Evolutionary conservation across 495 filamentous ascomycete genomes (phyloP).

Genomic region (Penicillium riverlandense): DNA sequence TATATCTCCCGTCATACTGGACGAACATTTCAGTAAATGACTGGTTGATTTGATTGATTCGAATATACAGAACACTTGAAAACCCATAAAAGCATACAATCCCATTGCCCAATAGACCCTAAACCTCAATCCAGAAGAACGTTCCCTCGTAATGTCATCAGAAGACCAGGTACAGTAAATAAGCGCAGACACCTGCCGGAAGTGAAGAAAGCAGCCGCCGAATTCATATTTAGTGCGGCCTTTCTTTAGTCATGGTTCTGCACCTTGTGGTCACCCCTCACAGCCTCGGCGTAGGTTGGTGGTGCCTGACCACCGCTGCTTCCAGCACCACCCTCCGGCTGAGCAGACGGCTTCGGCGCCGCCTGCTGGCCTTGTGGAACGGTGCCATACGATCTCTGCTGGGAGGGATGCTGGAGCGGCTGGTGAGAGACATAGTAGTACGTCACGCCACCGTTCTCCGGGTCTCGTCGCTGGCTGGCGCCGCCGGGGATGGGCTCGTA

Average conservation of each 20-base stretch:
- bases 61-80: neutral
- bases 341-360: slow-evolving; percentile 9
- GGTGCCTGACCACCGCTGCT: slow-evolving; percentile 41
- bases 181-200: too few species aligned
- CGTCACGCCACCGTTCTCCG: slow-evolving; percentile 48
- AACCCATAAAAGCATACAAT: too few species aligned
- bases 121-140: too few species aligned
- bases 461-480: slow-evolving; percentile 37
- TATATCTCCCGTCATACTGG: too few species aligned
- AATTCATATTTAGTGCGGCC: neutral
- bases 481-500: slow-evolving; percentile 54
- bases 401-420: slow-evolving; percentile 31
- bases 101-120: too few species aligned
- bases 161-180: too few species aligned
- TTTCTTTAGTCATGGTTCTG: slow-evolving; percentile 57
- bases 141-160: too few species aligned
- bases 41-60: too few species aligned
- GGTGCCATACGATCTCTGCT: slow-evolving; percentile 33
- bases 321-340: slow-evolving; percentile 18
- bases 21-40: too few species aligned
- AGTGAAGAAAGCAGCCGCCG: neutral
- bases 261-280: slow-evolving; percentile 82
- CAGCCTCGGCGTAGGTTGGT: slow-evolving; percentile 79
- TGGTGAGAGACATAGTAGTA: slow-evolving; percentile 63
- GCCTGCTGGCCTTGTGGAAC: slow-evolving; percentile 12